phyloP scores from a whole-genome alignment of 2,329 filamentous ascomycete species.

The Beauveria australis region DNA sequence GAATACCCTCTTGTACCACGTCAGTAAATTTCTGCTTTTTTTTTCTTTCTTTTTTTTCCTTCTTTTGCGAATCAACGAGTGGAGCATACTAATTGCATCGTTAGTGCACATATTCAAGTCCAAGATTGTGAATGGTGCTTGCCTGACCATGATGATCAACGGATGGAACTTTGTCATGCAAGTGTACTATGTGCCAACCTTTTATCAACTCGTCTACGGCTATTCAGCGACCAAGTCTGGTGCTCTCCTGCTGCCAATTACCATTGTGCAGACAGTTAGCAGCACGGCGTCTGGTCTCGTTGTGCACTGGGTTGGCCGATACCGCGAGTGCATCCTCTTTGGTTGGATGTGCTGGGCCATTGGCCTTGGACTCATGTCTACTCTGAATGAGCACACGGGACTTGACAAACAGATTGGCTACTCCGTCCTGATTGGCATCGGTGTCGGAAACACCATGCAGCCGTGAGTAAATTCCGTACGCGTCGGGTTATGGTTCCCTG shows the following conservation, averaged over 20 bases:
- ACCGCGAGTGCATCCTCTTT: conserved; percentile 45
- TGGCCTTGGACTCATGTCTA: conserved; percentile 44
- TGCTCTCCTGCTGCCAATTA: conserved; percentile 33
- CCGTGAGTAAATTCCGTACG: conserved; percentile 24
- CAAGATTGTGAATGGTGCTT: conserved; percentile 45
- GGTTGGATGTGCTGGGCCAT: conserved; percentile 45
- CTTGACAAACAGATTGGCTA: conserved; percentile 48
- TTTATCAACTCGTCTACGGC: conserved; percentile 37
- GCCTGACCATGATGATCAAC: conserved; percentile 49
- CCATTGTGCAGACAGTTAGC: conserved; percentile 35
- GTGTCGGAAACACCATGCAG: conserved; percentile 44
- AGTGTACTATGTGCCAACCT: conserved; percentile 38
- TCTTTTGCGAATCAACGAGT: no score
- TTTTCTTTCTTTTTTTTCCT: no score
- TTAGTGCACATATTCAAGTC: conserved; percentile 45
- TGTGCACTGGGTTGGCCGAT: conserved; percentile 44
- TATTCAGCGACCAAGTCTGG: conserved; percentile 34
- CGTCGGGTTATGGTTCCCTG: background rate
- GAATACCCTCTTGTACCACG: conserved; percentile 38
- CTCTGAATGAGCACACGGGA: conserved; percentile 37
- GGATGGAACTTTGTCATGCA: conserved; percentile 54
- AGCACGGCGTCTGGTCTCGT: conserved; percentile 44
- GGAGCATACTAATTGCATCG: conserved; percentile 15
- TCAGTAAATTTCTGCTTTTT: conserved; percentile 17
- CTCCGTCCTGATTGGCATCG: conserved; percentile 41